Percentiles rank a stretch among this genome's conserved stretches.
phyloP scores from a whole-genome alignment of 2,329 filamentous ascomycete species.

The Berkeleyomyces rouxiae region DNA sequence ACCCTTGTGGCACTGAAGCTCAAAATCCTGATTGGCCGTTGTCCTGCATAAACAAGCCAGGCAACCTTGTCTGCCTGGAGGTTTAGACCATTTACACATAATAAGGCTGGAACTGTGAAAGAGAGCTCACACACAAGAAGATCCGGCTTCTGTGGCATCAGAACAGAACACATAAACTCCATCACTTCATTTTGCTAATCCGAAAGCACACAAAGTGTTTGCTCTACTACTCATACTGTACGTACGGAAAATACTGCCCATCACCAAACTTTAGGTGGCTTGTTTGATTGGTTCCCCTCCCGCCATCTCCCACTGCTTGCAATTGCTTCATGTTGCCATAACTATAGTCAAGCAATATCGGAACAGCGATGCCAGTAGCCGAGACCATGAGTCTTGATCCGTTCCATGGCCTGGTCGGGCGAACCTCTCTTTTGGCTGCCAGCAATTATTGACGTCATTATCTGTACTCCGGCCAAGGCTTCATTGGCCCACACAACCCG shows the following conservation, averaged over 20 bases:
- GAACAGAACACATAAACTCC: not conserved
- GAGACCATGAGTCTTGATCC: conserved; percentile 36
- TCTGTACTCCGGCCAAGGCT: not conserved
- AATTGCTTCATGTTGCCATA: not conserved
- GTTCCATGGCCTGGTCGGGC: conserved; percentile 50
- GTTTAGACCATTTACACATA: not conserved
- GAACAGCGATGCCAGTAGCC: conserved; percentile 1
- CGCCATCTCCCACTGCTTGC: not conserved
- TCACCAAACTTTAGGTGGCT: not conserved
- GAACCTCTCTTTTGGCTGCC: conserved; percentile 64
- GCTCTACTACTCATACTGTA: not conserved
- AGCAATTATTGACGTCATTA: conserved; percentile 51
- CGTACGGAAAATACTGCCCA: not conserved
- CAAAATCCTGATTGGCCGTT: not conserved
- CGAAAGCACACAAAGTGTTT: not conserved
- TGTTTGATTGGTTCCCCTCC: not conserved
- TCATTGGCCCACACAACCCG: no score
- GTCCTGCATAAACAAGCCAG: not conserved
- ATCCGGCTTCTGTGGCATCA: no score
- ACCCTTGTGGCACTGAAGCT: not conserved
- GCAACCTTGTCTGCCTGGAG: not conserved
- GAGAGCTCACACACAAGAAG: no score
- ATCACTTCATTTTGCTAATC: not conserved
- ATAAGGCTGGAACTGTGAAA: not conserved
- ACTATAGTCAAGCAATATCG: not conserved